Base-by-base conservation (phyloP, 2,329 filamentous ascomycete species). In the Rugonectria rugulosa region DNA sequence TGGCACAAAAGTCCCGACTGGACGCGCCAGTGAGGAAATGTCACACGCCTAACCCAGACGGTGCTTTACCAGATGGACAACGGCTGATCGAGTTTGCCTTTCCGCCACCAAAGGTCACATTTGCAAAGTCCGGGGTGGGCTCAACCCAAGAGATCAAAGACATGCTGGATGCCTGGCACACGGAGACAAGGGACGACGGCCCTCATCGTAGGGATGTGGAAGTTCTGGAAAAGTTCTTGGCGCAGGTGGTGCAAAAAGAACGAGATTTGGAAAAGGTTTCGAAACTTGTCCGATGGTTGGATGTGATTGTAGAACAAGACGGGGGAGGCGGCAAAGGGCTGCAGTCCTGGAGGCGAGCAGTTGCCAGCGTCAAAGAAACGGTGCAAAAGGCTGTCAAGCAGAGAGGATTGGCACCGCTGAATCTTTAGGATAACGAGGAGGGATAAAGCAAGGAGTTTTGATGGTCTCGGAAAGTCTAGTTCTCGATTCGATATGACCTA, bases 131-230 rank as follows among this genome's bases (percentile, higher is more conserved):
- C 1, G 74, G 72, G 0, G 66, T 79, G 11, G 78, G 75, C 20
- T 75, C 73, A 1, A 62, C 78, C 6, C 65, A 70, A 1, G 89
- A 96, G 62, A 78, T 98, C 49, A 84, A 92, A 38, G 80, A 85
- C 31, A 91, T 92, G 68, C 77, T 97, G 12, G 83, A 80, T 50
- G 85, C 85, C 4, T 99, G 95, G 95, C 83, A 92, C 61, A 70
- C 76, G 3, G 86, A 88, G 57, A 96, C 94, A 57, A 77, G 73
- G 29, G 79, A 79, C 5, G 88, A 93, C 3, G 92, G 90, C 0
- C 95, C 95, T 2, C 92, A 95, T 72, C 75, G 75, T 0, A 86
- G 90, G 53, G 95, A 99, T 72, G 88, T 94, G 0, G 81, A 81
- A 34, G 87, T 93, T 31, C 79, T 98, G 57, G 84, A 82, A 49